Conservation (phyloP, 179 eudicot species). For the Corrigiola litoralis region DNA sequence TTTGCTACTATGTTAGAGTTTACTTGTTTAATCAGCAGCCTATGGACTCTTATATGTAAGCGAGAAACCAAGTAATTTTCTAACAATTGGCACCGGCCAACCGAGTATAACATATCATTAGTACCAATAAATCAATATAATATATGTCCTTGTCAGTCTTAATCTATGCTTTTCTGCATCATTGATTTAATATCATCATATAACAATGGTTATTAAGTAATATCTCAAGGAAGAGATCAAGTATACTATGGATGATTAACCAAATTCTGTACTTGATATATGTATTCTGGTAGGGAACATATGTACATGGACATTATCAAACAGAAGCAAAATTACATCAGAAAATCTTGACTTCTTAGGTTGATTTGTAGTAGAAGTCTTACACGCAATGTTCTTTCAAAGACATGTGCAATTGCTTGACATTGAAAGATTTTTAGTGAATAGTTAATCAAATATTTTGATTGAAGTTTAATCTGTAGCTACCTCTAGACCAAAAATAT, state of each 20-base stretch:
- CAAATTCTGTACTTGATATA: conserved; percentile 4
- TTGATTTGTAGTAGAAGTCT: not conserved
- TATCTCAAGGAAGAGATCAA: not conserved
- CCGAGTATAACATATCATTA: not conserved
- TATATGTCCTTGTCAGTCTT: not conserved
- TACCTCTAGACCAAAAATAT: too few species aligned
- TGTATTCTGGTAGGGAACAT: conserved; percentile 11
- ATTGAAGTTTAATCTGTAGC: too few species aligned
- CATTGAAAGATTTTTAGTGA: not conserved
- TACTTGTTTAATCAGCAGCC: not conserved
- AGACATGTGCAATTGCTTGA: not conserved
- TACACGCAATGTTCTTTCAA: not conserved
- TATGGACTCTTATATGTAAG: not conserved
- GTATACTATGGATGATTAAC: not conserved
- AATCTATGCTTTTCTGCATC: not conserved
- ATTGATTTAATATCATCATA: conserved; percentile 1
- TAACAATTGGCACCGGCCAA: not conserved
- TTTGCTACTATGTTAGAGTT: not conserved
- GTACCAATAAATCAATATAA: not conserved
- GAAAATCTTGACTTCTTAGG: conserved; percentile 11
- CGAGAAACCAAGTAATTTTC: not conserved
- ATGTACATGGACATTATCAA: not conserved
- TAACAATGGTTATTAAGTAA: not conserved
- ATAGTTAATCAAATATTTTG: too few species aligned
- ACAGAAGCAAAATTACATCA: not conserved